Percentiles rank a stretch among this genome's conserved stretches.
These are phyloP conservation scores for Lasiodiplodia theobromae DNA, from an alignment of 2,329 filamentous ascomycete genomes.

Conservation along the genomic window DNA sequence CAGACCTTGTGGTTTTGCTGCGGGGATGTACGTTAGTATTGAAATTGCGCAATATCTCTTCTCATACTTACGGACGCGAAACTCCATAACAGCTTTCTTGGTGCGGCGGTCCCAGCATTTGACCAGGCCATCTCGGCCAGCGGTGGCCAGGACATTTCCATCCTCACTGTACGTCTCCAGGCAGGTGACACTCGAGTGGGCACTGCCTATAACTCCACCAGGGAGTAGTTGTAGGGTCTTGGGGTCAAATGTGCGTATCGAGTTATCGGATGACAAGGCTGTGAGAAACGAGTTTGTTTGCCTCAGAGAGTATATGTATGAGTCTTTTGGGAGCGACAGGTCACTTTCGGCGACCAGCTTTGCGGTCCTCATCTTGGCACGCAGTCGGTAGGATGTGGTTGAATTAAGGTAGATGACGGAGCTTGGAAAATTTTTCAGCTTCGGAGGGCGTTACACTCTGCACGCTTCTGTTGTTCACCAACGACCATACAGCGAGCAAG, in stretches of 20 bases:
- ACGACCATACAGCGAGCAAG: neutral
- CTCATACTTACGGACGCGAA: conserved; percentile 43
- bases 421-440: conserved; percentile 12
- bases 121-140: conserved; percentile 74
- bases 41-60: neutral
- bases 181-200: conserved; percentile 70
- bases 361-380: conserved; percentile 23
- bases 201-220: conserved; percentile 57
- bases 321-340: conserved; percentile 41
- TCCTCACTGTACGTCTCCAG: conserved; percentile 63
- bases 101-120: conserved; percentile 70
- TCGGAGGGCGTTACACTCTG: neutral
- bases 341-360: conserved; percentile 33
- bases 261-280: conserved; percentile 73
- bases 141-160: conserved; percentile 68
- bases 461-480: neutral
- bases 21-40: conserved; percentile 8
- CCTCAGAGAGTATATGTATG: conserved; percentile 49
- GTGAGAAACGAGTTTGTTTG: conserved; percentile 55
- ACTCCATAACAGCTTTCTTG: conserved; percentile 54
- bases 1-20: conserved; percentile 62
- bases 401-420: conserved; percentile 11
- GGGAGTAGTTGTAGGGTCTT: conserved; percentile 58
- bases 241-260: conserved; percentile 71
- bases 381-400: neutral